phyloP scores from a whole-genome alignment of 257 asterid species.

The Lycium ferocissimum region DNA sequence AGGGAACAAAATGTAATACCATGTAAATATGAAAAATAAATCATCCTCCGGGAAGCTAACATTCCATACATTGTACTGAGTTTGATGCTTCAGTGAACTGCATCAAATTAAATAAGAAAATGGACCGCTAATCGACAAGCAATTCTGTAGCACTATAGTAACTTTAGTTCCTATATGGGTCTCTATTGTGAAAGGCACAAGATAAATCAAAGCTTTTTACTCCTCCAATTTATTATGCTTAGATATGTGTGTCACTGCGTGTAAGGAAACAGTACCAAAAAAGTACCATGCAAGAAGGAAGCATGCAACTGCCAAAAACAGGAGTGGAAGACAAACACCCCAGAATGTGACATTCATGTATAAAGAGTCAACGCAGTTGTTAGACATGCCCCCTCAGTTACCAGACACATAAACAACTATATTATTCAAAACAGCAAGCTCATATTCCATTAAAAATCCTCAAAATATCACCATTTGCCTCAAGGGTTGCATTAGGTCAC shows the following conservation, averaged over 20 bases:
- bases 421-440: conserved; percentile 21
- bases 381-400: background rate
- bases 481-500: background rate
- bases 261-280: conserved; percentile 3
- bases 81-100: conserved; percentile 17
- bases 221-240: conserved; percentile 16
- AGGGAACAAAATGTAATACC: conserved; percentile 9
- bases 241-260: background rate
- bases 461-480: background rate
- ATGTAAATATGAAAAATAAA: conserved; percentile 8
- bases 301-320: background rate
- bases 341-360: background rate
- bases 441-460: background rate
- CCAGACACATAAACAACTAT: background rate
- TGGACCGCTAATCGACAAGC: conserved; percentile 15
- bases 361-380: background rate
- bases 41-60: conserved; percentile 23
- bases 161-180: background rate
- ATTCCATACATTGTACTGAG: conserved; percentile 13
- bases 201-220: conserved; percentile 15
- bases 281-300: background rate
- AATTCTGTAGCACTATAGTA: background rate
- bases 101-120: background rate
- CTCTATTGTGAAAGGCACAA: background rate
- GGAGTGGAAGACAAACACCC: background rate